Conservation (phyloP, 495 filamentous ascomycete species). For the Penicillium angulare region DNA sequence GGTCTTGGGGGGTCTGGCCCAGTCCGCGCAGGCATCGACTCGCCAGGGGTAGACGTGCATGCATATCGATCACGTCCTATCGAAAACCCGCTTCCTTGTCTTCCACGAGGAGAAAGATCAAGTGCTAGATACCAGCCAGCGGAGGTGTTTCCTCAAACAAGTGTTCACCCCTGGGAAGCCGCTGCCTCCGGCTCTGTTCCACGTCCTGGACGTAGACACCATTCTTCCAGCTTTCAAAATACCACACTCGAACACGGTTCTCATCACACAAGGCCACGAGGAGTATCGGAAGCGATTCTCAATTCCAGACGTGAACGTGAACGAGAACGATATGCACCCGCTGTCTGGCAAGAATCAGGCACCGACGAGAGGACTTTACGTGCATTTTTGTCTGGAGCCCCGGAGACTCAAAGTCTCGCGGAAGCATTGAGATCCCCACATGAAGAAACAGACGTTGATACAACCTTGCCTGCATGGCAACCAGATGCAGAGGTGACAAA, state of each 20-base stretch:
- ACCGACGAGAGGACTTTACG: constrained; percentile 1
- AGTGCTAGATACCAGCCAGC: neutral
- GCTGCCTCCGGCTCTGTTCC: neutral
- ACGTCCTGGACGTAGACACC: neutral
- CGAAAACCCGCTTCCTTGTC: neutral
- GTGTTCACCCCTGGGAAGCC: neutral
- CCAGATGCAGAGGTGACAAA: constrained; percentile 72
- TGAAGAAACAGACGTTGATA: neutral
- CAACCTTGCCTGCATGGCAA: constrained; percentile 33
- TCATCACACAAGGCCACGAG: neutral
- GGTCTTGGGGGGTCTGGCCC: neutral
- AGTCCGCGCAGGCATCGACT: neutral
- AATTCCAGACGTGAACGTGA: neutral
- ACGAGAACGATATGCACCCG: too few relatives aligned
- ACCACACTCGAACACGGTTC: neutral
- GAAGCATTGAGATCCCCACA: neutral
- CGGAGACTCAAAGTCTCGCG: neutral
- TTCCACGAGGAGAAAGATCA: neutral
- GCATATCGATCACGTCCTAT: neutral
- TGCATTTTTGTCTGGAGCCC: neutral
- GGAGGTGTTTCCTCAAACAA: neutral
- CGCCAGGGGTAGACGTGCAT: neutral
- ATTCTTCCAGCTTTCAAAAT: neutral
- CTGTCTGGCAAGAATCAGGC: neutral
- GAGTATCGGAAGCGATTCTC: constrained; percentile 1